These are phyloP conservation scores for Trichoderma erinaceum DNA, from an alignment of 495 filamentous ascomycete species.

Conservation along the genomic window DNA sequence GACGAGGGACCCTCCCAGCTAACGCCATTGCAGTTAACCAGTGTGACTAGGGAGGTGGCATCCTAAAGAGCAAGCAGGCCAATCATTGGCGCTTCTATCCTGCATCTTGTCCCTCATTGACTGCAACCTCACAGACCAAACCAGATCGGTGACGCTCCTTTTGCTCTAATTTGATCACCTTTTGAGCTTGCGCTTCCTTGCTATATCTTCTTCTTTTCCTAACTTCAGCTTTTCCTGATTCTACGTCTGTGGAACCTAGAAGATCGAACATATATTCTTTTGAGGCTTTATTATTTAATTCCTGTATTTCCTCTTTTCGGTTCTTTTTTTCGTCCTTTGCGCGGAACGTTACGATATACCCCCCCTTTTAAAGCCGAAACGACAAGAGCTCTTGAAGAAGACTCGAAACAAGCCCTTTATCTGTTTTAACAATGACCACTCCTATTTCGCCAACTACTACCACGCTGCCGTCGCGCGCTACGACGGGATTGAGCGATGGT, in stretches of 20 bases:
- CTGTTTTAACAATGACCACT: background rate
- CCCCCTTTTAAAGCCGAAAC: background rate
- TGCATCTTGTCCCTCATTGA: background rate
- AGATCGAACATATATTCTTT: background rate
- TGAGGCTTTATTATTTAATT: too few species aligned
- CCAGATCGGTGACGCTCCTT: background rate
- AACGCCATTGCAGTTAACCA: background rate
- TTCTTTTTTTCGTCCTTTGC: background rate
- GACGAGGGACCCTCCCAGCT: background rate
- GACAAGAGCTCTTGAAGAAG: background rate
- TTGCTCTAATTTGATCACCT: background rate
- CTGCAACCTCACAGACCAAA: background rate
- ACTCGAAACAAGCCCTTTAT: background rate
- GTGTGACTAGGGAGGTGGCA: background rate
- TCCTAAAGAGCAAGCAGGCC: background rate
- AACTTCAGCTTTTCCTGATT: background rate
- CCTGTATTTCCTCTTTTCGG: background rate
- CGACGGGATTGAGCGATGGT: slow-evolving; percentile 47
- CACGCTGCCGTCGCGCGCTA: slow-evolving; percentile 51
- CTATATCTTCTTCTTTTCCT: background rate
- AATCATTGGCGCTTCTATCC: background rate
- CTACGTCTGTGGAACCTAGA: background rate
- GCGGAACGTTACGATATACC: background rate
- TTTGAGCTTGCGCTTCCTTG: background rate
- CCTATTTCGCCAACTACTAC: background rate